Base-by-base conservation (phyloP, 2,329 filamentous ascomycete genomes). In the Rhynchosporium agropyri region DNA sequence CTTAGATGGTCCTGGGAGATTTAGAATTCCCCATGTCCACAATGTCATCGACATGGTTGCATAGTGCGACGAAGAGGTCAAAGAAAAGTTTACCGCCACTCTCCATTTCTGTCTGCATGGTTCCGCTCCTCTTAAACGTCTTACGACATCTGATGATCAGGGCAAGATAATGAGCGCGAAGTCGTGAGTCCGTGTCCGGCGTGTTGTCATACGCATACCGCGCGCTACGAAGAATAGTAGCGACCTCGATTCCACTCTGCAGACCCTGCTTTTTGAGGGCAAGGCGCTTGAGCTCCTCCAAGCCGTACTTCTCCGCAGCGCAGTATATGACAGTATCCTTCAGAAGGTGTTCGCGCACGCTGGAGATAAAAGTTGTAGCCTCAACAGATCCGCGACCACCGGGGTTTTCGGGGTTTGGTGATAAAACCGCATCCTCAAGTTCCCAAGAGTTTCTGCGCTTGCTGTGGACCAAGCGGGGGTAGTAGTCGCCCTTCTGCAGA, bases 81-180 rank as follows among this genome's bases (percentile, higher is more conserved):
- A 98, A 98, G 84, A 95, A 97, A 80, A 97, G 84, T 84, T 93
- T 84, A 74, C 84, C 92, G 77, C 93, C 92, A 78, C 87, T 87
- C 83, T 97, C 91, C 93, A 98, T 97, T 83, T 97, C 93, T 81
- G 90, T 89, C 85, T 97, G 93, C 92, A 97, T 96, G 79, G 93
- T 97, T 79, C 93, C 93, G 82, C 92, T 97, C 80, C 90, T 88
- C 89, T 97, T 97, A 79, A 98, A 97, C 74, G 92, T 97, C 83
- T 92, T 92, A 78, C 94, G 91, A 84, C 91, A 94, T 82, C 93
- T 89, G 83, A 97, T 97, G 79, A 97, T 96, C 79, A 97, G 86
- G 77, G 93, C 92, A 77, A 98, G 88, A 83, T 97, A 97, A 82
- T 97, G 92, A 82, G 93, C 93, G 81, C 93, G 92, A 78, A 98